Percentiles rank a stretch among this genome's conserved stretches.
Evolutionary conservation across 2,329 filamentous ascomycete genomes (phyloP).

Genomic region (Neofusicoccum sp.): DNA sequence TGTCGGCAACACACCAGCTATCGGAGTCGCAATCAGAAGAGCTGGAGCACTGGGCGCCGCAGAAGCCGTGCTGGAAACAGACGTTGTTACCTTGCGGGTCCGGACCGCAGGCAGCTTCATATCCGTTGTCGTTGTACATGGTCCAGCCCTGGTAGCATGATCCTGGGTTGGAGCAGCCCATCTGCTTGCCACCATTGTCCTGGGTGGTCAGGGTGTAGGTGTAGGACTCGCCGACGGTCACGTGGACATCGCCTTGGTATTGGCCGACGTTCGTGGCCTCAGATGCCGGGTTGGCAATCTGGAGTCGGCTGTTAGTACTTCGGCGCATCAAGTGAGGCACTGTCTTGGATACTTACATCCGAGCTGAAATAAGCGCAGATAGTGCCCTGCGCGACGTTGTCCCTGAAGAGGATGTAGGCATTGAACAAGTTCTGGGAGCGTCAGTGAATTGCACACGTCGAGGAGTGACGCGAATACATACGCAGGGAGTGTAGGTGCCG

Average conservation of each 20-base stretch:
- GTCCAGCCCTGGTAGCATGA: too few relatives aligned
- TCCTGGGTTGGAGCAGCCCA: too few relatives aligned
- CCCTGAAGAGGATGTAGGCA: not conserved
- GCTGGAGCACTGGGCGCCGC: too few relatives aligned
- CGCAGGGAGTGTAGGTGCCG: constrained; percentile 37
- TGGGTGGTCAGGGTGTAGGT: not conserved
- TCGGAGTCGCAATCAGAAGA: too few relatives aligned
- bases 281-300: not conserved
- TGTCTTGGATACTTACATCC: not conserved
- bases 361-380: not conserved
- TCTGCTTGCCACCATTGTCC: not conserved
- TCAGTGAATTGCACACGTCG: not conserved
- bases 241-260: not conserved
- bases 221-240: not conserved
- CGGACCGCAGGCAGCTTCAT: too few relatives aligned
- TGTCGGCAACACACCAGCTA: too few relatives aligned
- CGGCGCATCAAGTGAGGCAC: not conserved
- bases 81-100: too few relatives aligned
- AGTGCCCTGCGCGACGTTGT: not conserved
- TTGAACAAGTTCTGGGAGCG: not conserved
- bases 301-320: not conserved
- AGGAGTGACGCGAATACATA: not conserved
- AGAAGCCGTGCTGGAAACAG: too few relatives aligned
- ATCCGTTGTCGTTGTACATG: too few relatives aligned
- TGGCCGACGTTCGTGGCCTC: constrained; percentile 5